A percentile compares a stretch with the other conserved stretches of the same genome.
Conservation (phyloP, 1,284 basidiomycete genomes). For the Puccinia hordei region DNA sequence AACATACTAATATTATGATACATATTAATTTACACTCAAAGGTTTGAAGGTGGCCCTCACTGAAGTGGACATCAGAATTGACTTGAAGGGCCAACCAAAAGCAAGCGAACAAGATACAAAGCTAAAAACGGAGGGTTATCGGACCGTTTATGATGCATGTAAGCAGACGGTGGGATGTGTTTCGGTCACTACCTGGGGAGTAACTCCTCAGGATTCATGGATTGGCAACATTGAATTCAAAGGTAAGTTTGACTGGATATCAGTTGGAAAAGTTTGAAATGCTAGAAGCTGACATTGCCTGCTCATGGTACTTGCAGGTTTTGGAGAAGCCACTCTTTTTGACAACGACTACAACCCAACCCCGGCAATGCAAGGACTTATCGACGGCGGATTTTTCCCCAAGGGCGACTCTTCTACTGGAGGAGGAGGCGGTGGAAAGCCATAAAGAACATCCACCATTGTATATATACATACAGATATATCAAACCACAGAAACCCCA, state of each 20-base stretch:
- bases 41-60: conserved; percentile 32
- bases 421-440: too few relatives aligned
- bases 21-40: neutral
- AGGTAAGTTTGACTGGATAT: neutral
- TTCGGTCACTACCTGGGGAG: conserved; percentile 20
- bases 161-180: neutral
- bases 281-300: neutral
- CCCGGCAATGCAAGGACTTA: neutral
- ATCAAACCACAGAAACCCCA: too few relatives aligned
- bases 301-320: neutral
- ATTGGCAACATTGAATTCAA: neutral
- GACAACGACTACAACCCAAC: neutral
- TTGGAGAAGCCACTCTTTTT: conserved; percentile 1
- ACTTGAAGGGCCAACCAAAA: neutral
- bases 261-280: neutral
- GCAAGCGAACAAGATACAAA: neutral
- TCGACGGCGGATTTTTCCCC: too few relatives aligned
- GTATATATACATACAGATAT: too few relatives aligned
- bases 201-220: conserved; percentile 20
- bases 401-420: too few relatives aligned
- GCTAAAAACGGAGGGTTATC: neutral
- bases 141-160: neutral
- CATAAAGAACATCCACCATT: too few relatives aligned
- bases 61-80: conserved; percentile 33
- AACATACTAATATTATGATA: neutral